Evolutionary conservation across 352 stramenopile genomes (phyloP), one percentile per base, ranked within the genome.

Genomic region (Phytophthora chlamydospora): DNA sequence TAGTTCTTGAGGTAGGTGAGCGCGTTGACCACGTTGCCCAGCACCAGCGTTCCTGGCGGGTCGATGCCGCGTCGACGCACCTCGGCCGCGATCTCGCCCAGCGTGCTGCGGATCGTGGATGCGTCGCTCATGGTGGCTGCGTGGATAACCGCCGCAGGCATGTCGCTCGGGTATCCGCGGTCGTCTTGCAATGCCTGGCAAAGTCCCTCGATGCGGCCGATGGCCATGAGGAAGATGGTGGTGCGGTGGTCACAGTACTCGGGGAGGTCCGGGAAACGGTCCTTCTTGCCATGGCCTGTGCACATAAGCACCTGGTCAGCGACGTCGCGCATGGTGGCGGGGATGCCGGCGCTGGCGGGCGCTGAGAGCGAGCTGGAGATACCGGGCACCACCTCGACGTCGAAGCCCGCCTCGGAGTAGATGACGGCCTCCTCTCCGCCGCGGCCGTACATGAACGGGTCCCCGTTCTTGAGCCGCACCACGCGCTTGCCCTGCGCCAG

Each of bases 191-290:
- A 68, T 36, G 83, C 85, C 16, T 83, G 53, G 58, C 82, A 96
- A 8, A 99, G 80, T 40, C 93, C 77, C 35, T 94, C 67, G 31
- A 99, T 76, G 43, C 97, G 80, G 41, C 96, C 95, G 56, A 99
- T 97, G 14, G 95, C 95, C 97, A 99, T 99, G 59, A 99, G 81
- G 79, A 99, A 98, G 19, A 99, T 94, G 7, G 97, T 91, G 19
- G 97, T 99, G 64, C 97, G 93, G 74, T 98, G 89, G 53, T 88
- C 77, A 72, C 98, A 97, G 75, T 98, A 99, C 66, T 93, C 81
- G 50, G 97, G 96, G 24, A 99, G 80, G 70, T 98, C 94, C 5
- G 90, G 90, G 50, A 84, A 90, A 7, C 87, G 89, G 56, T 95
- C 90, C 49, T 98, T 84, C 58, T 95, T 89, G 59, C 95, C 96